These are phyloP conservation scores for Fusarium sp. DNA, from an alignment of 2,329 filamentous ascomycete genomes.

Conservation along the genomic window DNA sequence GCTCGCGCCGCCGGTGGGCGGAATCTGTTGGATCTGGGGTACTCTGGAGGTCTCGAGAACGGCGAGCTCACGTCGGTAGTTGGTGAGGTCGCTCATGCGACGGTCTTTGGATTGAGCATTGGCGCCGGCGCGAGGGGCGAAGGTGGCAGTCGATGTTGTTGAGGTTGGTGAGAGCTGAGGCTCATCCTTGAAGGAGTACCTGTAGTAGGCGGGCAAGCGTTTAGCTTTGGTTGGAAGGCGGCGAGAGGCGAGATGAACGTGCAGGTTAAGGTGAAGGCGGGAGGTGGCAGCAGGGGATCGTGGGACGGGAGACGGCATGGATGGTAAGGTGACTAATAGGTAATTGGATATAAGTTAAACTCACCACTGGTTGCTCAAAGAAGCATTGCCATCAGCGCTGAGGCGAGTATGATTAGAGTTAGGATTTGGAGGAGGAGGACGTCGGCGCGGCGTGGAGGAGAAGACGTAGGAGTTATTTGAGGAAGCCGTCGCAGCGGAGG, in stretches of 20 bases:
- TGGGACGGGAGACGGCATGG: slow-evolving; percentile 31
- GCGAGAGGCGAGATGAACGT: slow-evolving; percentile 31
- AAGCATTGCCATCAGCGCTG: slow-evolving; percentile 42
- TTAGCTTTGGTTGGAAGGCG: slow-evolving; percentile 37
- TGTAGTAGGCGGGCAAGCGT: slow-evolving; percentile 37
- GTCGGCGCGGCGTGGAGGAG: slow-evolving; percentile 37
- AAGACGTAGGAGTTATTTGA: slow-evolving; percentile 21
- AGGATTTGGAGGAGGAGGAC: slow-evolving; percentile 16
- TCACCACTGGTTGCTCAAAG: slow-evolving; percentile 45
- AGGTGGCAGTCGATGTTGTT: slow-evolving; percentile 58
- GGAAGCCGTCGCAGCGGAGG: slow-evolving; percentile 30
- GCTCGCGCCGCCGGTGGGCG: slow-evolving; percentile 63
- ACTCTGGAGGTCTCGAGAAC: slow-evolving; percentile 72
- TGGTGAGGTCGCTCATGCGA: slow-evolving; percentile 70
- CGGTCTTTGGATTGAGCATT: slow-evolving; percentile 62
- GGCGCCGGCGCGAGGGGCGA: slow-evolving; percentile 55
- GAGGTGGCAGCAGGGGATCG: slow-evolving; percentile 28
- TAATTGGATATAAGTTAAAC: slow-evolving; percentile 23
- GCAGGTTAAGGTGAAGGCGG: slow-evolving; percentile 26
- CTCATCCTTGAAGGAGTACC: slow-evolving; percentile 51
- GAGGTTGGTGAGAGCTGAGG: slow-evolving; percentile 62
- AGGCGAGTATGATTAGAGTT: slow-evolving; percentile 19
- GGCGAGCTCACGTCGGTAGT: slow-evolving; percentile 78
- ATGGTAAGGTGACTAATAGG: not conserved
- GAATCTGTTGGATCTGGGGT: slow-evolving; percentile 65